A percentile compares a stretch with the other conserved stretches of the same genome.
These are phyloP conservation scores for Ogataea pilisensis DNA, from an alignment of 805 yeast genomes.

Conservation along the genomic window DNA sequence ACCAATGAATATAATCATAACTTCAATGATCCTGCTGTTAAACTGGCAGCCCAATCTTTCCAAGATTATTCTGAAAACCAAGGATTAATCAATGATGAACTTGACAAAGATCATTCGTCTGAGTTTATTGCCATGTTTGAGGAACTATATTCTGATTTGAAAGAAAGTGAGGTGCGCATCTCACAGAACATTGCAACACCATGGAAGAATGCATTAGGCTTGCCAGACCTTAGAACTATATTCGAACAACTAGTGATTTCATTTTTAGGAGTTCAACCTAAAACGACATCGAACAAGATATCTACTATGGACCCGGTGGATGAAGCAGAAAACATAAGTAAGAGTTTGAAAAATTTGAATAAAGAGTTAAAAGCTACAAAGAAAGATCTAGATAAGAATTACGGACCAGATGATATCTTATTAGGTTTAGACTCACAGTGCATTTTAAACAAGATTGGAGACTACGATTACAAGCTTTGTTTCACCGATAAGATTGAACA, in stretches of 20 bases:
- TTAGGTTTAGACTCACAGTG: conserved; percentile 48
- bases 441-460: conserved; percentile 53
- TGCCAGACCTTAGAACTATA: neutral
- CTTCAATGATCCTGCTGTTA: conserved; percentile 84
- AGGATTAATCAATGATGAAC: conserved; percentile 8
- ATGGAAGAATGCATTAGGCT: neutral
- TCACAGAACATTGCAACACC: neutral
- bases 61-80: conserved; percentile 45
- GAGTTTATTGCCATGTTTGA: conserved; percentile 6
- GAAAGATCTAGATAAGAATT: conserved; percentile 23
- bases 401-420: conserved; percentile 64
- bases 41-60: conserved; percentile 56
- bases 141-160: conserved; percentile 6
- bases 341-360: conserved; percentile 22
- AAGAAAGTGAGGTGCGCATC: conserved; percentile 2
- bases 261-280: conserved; percentile 19
- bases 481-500: conserved; percentile 56
- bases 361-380: conserved; percentile 11
- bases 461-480: conserved; percentile 64
- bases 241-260: conserved; percentile 14
- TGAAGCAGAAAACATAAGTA: conserved; percentile 3
- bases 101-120: neutral
- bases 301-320: neutral
- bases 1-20: conserved; percentile 68
- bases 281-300: neutral